Evolutionary conservation across 1,284 basidiomycete genomes (phyloP), one percentile per base, ranked within the genome.

Genomic region (Ceratobasidium papillatum): DNA sequence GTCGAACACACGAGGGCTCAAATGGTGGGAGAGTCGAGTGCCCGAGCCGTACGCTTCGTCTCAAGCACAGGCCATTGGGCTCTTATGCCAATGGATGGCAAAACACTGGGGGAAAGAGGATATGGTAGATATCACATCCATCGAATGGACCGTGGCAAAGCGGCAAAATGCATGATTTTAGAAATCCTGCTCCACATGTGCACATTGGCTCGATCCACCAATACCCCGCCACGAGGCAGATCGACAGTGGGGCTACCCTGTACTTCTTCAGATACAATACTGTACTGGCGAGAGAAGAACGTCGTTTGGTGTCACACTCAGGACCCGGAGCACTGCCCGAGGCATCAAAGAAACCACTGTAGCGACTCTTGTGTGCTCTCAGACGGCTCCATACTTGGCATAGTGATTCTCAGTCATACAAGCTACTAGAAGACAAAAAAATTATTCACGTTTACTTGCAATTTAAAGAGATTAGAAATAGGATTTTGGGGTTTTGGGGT

Each of bases 11-110:
- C 68, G 68, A 71, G 68, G 68, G n/a, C 68, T 36, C 3, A 45
- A 22, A 14, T 71, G 68, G 68, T 71, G 68, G 68, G 68, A 54
- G 32, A 11, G 43, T 9, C 52, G 68, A 45, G 56, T 43, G 17
- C 14, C 14, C 25, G 22, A 58, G 30, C 38, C 59, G 17, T 34
- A 58, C n/a, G 68, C 56, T 34, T 58, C 41, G 9, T 71, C 38
- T 2, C 47, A 59, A 36, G 49, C 68, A 45, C 38, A 71, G 22
- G 68, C 68, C 1, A 43, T 71, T 19, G 43, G 22, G n/a, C 38
- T 71, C 3, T 52, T 71, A 30, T 56, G 68, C 25, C 54, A 71
- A 59, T 71, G 68, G 52, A 71, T 71, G 68, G 30, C 54, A 12
- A n/a, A 59, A 52, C 54, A 59, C 30, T 71, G 68, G 68, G 68